Conservation (phyloP, 441 rosid species). For the Erodium trifolium region DNA sequence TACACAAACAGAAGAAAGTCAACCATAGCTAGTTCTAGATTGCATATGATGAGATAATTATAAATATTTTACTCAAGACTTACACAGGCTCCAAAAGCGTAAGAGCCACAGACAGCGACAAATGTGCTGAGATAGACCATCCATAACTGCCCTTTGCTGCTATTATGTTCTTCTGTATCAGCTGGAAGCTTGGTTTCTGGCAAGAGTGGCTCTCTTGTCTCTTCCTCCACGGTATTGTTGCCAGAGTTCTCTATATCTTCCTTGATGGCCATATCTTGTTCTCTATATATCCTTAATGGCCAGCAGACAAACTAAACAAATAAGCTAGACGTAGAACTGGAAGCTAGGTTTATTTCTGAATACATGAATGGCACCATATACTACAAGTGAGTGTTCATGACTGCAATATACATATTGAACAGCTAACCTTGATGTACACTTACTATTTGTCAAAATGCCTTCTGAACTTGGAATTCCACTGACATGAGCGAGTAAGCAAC, state of each 20-base stretch:
- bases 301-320: background rate
- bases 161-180: conserved; percentile 17
- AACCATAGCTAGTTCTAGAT: background rate
- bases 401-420: background rate
- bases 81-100: conserved; percentile 54
- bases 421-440: conserved; percentile 3
- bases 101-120: conserved; percentile 55
- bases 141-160: conserved; percentile 20
- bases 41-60: too few relatives aligned
- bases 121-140: conserved; percentile 52
- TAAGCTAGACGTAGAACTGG: background rate
- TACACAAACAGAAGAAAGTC: background rate
- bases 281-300: background rate
- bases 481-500: background rate
- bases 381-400: background rate
- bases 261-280: conserved; percentile 22
- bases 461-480: conserved; percentile 5
- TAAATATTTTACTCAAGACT: background rate
- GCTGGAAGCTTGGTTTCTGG: conserved; percentile 13
- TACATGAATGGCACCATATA: background rate
- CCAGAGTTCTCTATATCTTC: conserved; percentile 23
- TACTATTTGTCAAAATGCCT: background rate
- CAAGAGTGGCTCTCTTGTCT: conserved; percentile 33
- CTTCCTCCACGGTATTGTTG: background rate
- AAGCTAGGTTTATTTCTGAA: too few relatives aligned